Evolutionary conservation across 768 basidiomycete genomes (phyloP).

Genomic region (Podaxis pistillaris): DNA sequence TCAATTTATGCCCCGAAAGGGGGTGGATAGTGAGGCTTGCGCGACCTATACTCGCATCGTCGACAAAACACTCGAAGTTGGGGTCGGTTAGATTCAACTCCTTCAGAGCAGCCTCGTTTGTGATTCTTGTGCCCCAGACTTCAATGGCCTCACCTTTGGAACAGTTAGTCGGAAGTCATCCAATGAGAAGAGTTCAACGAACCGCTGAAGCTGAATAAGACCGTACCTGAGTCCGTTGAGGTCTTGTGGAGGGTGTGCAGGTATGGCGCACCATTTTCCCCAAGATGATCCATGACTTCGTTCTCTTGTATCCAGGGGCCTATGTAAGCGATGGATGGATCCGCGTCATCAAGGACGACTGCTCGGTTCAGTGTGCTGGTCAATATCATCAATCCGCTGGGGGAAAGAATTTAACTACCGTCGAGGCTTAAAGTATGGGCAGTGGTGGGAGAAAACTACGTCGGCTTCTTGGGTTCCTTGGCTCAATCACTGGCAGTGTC

Average conservation of each 20-base stretch:
- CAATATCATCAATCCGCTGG: too few relatives aligned
- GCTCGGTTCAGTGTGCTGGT: constrained; percentile 13
- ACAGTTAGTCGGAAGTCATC: neutral
- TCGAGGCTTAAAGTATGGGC: too few relatives aligned
- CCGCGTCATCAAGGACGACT: constrained; percentile 35
- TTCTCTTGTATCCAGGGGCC: constrained; percentile 26
- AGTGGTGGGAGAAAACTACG: too few relatives aligned
- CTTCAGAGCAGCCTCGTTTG: constrained; percentile 2
- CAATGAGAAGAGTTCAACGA: neutral
- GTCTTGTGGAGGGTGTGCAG: constrained; percentile 7
- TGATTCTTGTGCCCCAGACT: constrained; percentile 19
- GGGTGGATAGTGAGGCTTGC: constrained; percentile 4
- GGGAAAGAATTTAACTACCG: too few relatives aligned
- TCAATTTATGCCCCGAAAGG: too few relatives aligned
- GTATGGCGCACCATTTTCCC: constrained; percentile 3
- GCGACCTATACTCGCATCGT: constrained; percentile 22
- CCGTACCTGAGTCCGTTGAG: neutral
- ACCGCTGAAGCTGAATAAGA: constrained; percentile 9
- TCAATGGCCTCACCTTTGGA: constrained; percentile 16
- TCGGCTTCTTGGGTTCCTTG: too few relatives aligned
- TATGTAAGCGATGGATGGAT: constrained; percentile 27
- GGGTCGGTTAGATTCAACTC: constrained; percentile 16
- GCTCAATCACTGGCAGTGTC: too few relatives aligned
- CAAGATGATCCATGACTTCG: neutral
- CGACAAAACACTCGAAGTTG: constrained; percentile 24